phyloP scores from a whole-genome alignment of 306 rosid species.

The barrel medic (Medicago truncatula) region MtrunA17r5.0-ANR NC_053044.1:33773501-33774000 shows the following conservation, averaged over 20 bases:
- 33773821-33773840: background rate
- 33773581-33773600: too few species aligned
- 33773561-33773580: too few species aligned
- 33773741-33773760: background rate
- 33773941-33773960: background rate
- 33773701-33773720: too few species aligned
- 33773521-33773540: too few species aligned
- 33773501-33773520: too few species aligned
- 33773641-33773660: too few species aligned
- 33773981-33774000: slow-evolving; percentile 41
- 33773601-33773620: too few species aligned
- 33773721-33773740: too few species aligned
- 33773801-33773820: slow-evolving; percentile 22
- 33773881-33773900: background rate
- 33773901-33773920: slow-evolving; percentile 15
- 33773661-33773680: too few species aligned
- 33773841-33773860: background rate
- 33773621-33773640: too few species aligned
- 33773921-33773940: background rate
- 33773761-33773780: slow-evolving; percentile 32
- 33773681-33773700: too few species aligned
- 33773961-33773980: background rate
- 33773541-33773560: too few species aligned
- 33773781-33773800: slow-evolving; percentile 5
- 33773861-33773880: background rate